phyloP scores from a whole-genome alignment of 1,284 basidiomycete genomes.

The Mrakiaceae sp. region DNA sequence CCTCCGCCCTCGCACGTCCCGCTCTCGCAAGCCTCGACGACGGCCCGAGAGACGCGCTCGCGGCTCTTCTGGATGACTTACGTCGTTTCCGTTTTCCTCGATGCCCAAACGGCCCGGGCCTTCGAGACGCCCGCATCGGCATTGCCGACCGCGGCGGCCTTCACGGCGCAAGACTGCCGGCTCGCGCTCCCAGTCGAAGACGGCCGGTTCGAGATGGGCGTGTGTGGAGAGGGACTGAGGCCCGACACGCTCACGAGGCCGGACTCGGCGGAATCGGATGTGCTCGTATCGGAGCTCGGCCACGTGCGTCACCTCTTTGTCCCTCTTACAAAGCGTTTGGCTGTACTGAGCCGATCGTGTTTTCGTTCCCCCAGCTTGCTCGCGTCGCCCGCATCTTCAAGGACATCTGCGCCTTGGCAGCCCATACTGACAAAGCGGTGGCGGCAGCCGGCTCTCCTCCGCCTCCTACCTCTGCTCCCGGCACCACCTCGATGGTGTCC shows the following conservation, averaged over 20 bases:
- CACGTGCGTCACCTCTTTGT: not conserved
- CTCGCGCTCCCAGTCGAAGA: slow-evolving; percentile 15
- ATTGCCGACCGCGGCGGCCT: not conserved
- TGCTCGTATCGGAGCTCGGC: slow-evolving; percentile 9
- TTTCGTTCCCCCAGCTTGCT: slow-evolving; percentile 3
- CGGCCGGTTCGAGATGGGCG: slow-evolving; percentile 10
- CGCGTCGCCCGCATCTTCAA: slow-evolving; percentile 13
- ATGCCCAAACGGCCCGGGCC: slow-evolving; percentile 1
- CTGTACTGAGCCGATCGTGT: not conserved
- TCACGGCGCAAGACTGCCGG: slow-evolving; percentile 7
- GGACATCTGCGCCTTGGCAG: not conserved
- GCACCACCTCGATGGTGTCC: not conserved
- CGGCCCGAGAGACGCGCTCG: slow-evolving; percentile 9
- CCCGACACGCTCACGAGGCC: slow-evolving; percentile 2
- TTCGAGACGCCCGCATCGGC: not conserved
- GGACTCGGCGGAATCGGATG: not conserved
- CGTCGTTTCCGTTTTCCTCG: slow-evolving; percentile 5
- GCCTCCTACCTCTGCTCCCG: not conserved
- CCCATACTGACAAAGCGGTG: not conserved
- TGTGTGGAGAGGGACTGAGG: slow-evolving; percentile 2
- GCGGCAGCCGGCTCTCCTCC: not conserved
- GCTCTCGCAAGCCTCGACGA: not conserved
- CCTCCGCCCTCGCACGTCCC: not conserved
- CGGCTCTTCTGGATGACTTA: slow-evolving; percentile 14
- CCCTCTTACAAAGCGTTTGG: too few species aligned